Percentiles rank a stretch among this genome's conserved stretches.
Conservation (phyloP, 345 rosid genomes). For the Gossypium longicalyx region DNA sequence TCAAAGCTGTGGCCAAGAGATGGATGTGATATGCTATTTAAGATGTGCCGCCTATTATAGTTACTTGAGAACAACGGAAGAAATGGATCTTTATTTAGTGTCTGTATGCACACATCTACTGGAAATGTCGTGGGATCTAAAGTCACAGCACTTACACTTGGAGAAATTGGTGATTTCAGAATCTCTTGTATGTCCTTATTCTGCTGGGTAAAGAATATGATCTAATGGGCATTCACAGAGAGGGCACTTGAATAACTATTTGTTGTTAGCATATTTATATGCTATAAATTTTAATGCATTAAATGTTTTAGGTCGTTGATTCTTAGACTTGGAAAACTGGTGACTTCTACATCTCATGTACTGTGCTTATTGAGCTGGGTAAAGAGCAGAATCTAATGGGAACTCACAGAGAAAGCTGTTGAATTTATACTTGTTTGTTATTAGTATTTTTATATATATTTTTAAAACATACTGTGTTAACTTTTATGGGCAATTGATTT, state of each 20-base stretch:
- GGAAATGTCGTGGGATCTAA: background rate
- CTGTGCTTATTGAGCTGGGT: background rate
- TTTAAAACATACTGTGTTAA: background rate
- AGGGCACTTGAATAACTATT: background rate
- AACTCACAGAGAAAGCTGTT: background rate
- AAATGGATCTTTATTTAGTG: background rate
- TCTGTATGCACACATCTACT: background rate
- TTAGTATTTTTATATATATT: background rate
- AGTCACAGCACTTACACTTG: background rate
- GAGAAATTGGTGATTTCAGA: background rate
- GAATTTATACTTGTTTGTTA: background rate
- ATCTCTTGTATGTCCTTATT: background rate
- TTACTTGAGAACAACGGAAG: background rate
- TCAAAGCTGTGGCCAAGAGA: background rate
- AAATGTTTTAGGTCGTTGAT: background rate
- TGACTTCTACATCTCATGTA: background rate
- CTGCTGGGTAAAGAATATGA: background rate
- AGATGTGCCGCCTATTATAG: background rate
- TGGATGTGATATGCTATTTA: background rate
- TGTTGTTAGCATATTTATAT: constrained; percentile 8
- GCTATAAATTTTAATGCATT: background rate
- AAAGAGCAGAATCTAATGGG: background rate
- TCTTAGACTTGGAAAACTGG: background rate
- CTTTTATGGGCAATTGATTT: background rate
- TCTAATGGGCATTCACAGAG: background rate